Evolutionary conservation across 768 basidiomycete genomes (phyloP), one percentile per base, ranked within the genome.

Genomic region (Mycena vulgaris): DNA sequence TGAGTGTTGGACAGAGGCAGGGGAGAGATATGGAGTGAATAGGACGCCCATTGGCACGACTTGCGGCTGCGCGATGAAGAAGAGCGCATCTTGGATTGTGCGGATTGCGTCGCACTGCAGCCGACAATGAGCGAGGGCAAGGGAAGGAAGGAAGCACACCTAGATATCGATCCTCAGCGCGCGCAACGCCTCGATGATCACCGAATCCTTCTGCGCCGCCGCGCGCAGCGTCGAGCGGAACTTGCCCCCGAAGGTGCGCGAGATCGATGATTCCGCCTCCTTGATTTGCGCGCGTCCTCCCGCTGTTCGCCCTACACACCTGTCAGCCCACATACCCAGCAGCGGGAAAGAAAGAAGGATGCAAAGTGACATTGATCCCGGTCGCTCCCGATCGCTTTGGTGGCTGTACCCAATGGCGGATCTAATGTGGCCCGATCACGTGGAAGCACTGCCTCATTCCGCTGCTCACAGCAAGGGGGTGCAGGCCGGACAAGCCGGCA

Each of bases 211-310:
- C 75, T 94, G 91, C 17, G 92, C 90, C 1, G 95, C 95, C 9
- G 91, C 91, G 45, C 89, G 89, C 3, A 98, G 83, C 1, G 94
- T 92, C 27, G 94, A 94, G 23, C 96, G 90, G 81, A 96, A 93
- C 77, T 94, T 95, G 37, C 97, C 96, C 33, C 96, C 95, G 75
- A 99, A 99, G 67, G 99, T 94, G 28, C 93, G 86, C 0, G 95
- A 94, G 61, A 99, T 93, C 0, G 96, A 93, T 3, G 95, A 94
- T 73, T 98, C 96, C 4, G 88, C 86, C 0, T 89, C 87, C 80
- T 93, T 95, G 52, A 90, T 90, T 93, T 95, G 30, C 3, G 10
- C 13, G 97, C 97, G 67, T 99, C 97, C 79, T 99, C 97, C 82
- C 99, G 97, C 67, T 96, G 94, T 0, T 96, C 96, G 40, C 94